These are phyloP conservation scores for Clarireedia monteithiana DNA, from an alignment of 2,329 filamentous ascomycete species.

Conservation along the genomic window DNA sequence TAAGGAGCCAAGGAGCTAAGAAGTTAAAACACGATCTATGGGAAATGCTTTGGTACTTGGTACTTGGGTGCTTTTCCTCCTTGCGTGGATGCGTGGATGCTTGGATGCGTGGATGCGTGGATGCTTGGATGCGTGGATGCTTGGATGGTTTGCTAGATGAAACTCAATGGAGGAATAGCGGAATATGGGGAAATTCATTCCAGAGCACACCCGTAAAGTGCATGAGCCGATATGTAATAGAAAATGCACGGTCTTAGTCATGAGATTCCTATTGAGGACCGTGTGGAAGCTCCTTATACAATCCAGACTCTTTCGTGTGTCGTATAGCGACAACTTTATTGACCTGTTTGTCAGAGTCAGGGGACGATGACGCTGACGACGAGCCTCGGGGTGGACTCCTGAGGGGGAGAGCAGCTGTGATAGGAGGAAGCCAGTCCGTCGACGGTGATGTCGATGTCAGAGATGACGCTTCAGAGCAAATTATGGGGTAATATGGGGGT, in stretches of 20 bases:
- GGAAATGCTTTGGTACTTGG: neutral
- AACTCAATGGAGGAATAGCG: neutral
- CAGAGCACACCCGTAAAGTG: neutral
- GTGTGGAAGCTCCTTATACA: neutral
- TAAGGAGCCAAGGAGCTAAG: neutral
- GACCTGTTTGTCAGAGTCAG: constrained; percentile 14
- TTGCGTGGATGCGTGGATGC: neutral
- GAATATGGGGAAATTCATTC: neutral
- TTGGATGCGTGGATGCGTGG: neutral
- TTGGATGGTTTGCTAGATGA: neutral
- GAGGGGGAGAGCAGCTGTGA: neutral
- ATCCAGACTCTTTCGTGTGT: neutral
- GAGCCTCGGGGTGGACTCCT: neutral
- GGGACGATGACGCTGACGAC: constrained; percentile 1
- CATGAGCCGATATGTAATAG: constrained; percentile 18
- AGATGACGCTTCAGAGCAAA: neutral
- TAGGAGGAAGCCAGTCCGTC: neutral
- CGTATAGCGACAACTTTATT: neutral
- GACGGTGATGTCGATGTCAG: neutral
- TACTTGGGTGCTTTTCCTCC: no score
- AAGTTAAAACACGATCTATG: neutral
- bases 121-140: neutral
- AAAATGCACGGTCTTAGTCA: constrained; percentile 24
- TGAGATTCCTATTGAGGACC: constrained; percentile 14
- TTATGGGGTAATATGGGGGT: neutral